Conservation (phyloP, 208 protist genomes). For the Novymonas esmeraldas region DNA sequence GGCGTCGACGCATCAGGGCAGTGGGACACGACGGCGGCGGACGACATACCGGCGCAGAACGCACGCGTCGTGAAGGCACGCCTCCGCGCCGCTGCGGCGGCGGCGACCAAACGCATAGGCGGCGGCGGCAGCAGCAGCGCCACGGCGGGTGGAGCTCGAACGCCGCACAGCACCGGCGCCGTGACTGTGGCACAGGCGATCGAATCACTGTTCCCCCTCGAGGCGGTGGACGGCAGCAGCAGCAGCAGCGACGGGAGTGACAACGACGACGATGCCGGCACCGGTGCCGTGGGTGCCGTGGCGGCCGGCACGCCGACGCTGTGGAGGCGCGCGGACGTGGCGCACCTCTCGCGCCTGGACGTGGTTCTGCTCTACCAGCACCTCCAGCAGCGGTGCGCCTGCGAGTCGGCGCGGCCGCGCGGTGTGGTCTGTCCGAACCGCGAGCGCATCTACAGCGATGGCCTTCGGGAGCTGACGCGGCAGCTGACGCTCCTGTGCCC, state of each 20-base stretch:
- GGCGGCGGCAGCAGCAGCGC: background rate
- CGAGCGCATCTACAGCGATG: constrained; percentile 80
- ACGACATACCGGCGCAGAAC: constrained; percentile 5
- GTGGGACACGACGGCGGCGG: background rate
- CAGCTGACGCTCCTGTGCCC: constrained; percentile 87
- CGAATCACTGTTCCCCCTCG: constrained; percentile 22
- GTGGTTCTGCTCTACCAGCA: constrained; percentile 80
- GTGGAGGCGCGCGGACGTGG: constrained; percentile 29
- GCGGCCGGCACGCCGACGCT: background rate
- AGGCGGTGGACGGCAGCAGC: background rate
- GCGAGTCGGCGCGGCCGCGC: constrained; percentile 62
- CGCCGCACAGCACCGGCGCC: background rate
- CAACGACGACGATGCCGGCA: background rate
- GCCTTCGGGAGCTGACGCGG: constrained; percentile 82
- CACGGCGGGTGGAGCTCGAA: background rate
- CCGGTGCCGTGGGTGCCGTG: background rate
- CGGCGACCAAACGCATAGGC: background rate
- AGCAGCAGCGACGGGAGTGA: background rate
- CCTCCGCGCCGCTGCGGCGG: background rate
- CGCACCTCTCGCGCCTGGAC: constrained; percentile 68
- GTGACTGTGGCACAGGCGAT: constrained; percentile 31
- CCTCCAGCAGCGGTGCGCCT: constrained; percentile 55
- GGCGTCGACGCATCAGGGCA: background rate
- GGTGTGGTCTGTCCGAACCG: constrained; percentile 77
- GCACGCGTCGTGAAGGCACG: background rate